Evolutionary conservation across 257 asterid genomes (phyloP).

Genomic region (Orobanche coerulescens): DNA sequence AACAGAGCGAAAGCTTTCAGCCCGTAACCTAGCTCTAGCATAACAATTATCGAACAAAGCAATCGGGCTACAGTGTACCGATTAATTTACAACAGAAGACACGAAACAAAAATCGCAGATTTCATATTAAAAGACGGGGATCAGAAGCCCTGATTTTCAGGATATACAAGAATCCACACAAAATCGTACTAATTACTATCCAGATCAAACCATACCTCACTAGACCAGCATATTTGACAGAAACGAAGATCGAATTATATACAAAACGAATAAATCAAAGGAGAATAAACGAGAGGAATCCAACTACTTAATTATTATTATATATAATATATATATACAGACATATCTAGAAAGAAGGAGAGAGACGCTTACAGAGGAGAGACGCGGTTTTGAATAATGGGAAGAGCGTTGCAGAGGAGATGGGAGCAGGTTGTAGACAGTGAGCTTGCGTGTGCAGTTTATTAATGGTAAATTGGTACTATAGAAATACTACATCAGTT

Average conservation of each 20-base stretch:
- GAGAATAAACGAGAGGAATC: background rate
- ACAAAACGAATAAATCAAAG: background rate
- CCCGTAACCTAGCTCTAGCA: background rate
- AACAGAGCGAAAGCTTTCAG: too few relatives aligned
- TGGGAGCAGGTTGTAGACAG: too few relatives aligned
- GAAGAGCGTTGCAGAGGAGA: constrained; percentile 34
- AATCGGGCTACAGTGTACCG: background rate
- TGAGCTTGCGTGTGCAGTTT: too few relatives aligned
- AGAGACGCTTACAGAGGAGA: constrained; percentile 26
- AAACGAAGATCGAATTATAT: background rate
- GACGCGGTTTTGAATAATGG: constrained; percentile 30
- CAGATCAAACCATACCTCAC: constrained; percentile 14
- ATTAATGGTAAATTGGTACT: too few relatives aligned
- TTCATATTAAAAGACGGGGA: background rate
- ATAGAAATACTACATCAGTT: too few relatives aligned
- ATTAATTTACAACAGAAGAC: background rate
- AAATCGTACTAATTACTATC: background rate
- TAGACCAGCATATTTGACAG: background rate
- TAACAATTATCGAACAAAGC: background rate
- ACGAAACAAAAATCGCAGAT: background rate
- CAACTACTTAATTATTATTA: background rate
- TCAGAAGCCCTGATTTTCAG: background rate
- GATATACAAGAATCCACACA: background rate
- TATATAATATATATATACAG: constrained; percentile 10
- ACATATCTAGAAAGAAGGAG: background rate